Evolutionary conservation across 306 rosid species (phyloP), one percentile per base, ranked within the genome.

Genomic region (Acacia crassicarpa): DNA sequence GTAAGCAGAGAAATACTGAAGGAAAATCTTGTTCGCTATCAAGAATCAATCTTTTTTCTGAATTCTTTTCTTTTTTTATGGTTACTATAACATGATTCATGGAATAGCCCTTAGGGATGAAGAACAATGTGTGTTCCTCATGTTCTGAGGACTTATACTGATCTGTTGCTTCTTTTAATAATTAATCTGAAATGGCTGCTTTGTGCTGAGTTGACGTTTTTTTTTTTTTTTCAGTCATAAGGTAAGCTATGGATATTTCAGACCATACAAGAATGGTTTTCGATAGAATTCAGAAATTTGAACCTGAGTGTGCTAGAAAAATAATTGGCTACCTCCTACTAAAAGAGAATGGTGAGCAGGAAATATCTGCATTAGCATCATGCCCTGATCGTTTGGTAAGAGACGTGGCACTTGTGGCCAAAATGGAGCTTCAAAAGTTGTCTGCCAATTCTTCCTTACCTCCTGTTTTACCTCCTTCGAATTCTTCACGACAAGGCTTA

Each of bases 321-420:
- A 94, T 94, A 62, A 75, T 89, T 22, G 94, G 94, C 7, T 92
- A 81, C 72, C 79, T 94, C 65, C 91, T 92, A 76, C 35, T 91
- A 22, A 91, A 87, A 83, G 92, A 82, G 48, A 76, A 82, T 74
- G 84, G 86, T 22, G 94, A 89, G 43, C 86, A 87, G 66, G 88
- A 92, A 15, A 83, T 92, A 63, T 82, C 81, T 49, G 69, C 83
- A 2, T 62, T 94, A 78, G 97, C 97, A 17, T 53, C 84, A 19
- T 88, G 70, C 6, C 89, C 95, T 0, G 97, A 93, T 9, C 86
- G 85, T 11, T 10, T 83, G 27, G 67, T 94, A 38, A 83, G 77
- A 13, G 89, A 89, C 32, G 69, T 88, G 16, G 89, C 90, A 10
- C 45, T 67, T 13, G 85, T 70, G 67, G 89, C 87, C 49, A 88